Percentiles rank a stretch among this genome's conserved stretches.
Conservation (phyloP, 1,139 yeast genomes). For the Yamadazyma dushanensis region DNA sequence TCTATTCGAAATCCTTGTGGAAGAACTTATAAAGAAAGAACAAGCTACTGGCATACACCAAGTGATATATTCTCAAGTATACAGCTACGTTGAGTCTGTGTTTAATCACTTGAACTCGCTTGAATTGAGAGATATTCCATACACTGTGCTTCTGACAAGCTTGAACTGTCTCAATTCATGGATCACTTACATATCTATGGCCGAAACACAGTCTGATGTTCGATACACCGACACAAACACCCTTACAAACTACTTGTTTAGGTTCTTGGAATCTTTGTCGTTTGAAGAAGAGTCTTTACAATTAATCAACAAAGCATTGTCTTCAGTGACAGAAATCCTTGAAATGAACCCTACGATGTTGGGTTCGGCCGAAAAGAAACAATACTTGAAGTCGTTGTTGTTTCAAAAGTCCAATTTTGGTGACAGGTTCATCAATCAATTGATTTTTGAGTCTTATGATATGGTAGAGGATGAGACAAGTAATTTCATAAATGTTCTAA, state of each 20-base stretch:
- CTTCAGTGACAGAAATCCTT: constrained; percentile 43
- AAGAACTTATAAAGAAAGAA: constrained; percentile 49
- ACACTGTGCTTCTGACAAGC: constrained; percentile 20
- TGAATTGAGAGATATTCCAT: constrained; percentile 6
- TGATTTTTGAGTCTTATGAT: constrained; percentile 23
- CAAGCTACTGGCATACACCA: constrained; percentile 27
- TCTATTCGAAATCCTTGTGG: constrained; percentile 55
- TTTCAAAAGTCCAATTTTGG: constrained; percentile 47
- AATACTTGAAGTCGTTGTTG: constrained; percentile 28
- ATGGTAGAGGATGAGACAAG: constrained; percentile 46
- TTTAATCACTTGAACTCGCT: constrained; percentile 2
- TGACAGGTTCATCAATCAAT: constrained; percentile 23
- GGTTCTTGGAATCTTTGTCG: constrained; percentile 15
- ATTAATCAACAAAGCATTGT: constrained; percentile 28
- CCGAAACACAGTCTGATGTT: constrained; percentile 36
- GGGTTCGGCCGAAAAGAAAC: constrained; percentile 21
- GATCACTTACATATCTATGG: constrained; percentile 33
- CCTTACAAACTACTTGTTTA: constrained; percentile 20
- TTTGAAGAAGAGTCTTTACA: constrained; percentile 19
- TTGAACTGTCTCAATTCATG: constrained; percentile 35
- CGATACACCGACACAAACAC: constrained; percentile 27
- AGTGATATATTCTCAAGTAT: constrained; percentile 24
- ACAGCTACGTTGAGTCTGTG: constrained; percentile 4
- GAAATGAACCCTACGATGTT: constrained; percentile 48
- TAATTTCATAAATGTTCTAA: constrained; percentile 51